phyloP scores from a whole-genome alignment of 495 filamentous ascomycete genomes.

The Opeltia flavorubescens region DNA sequence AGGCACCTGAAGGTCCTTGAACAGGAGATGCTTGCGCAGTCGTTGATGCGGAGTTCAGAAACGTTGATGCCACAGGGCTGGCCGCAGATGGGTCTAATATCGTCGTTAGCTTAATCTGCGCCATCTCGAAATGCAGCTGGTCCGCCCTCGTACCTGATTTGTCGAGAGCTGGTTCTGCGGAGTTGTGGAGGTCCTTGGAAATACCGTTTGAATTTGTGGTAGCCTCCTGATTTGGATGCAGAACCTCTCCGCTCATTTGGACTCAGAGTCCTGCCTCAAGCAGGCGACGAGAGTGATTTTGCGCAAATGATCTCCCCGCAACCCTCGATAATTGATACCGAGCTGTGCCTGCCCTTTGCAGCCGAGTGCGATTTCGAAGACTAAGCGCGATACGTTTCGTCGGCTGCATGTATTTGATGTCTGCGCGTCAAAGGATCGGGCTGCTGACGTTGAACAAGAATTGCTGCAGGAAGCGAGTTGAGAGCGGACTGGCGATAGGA shows the following conservation, averaged over 20 bases:
- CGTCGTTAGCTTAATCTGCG: background rate
- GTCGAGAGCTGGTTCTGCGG: slow-evolving; percentile 5
- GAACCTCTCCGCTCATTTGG: slow-evolving; percentile 36
- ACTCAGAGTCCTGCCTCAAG: slow-evolving; percentile 15
- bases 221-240: slow-evolving; percentile 24
- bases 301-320: background rate
- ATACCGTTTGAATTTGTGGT: slow-evolving; percentile 8
- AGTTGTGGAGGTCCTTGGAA: slow-evolving; percentile 13
- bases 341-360: background rate
- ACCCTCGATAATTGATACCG: background rate
- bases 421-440: background rate
- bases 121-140: background rate
- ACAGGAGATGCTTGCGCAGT: background rate
- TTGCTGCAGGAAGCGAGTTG: background rate
- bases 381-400: background rate
- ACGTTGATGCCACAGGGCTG: background rate
- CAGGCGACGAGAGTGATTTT: slow-evolving; percentile 7
- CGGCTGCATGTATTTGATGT: background rate
- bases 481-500: background rate
- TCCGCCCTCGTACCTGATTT: background rate
- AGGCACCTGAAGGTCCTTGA: background rate
- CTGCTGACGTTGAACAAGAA: background rate
- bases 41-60: background rate
- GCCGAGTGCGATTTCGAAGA: background rate
- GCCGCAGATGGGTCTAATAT: background rate